Conservation (phyloP, 1,284 basidiomycete genomes). For the Fistulinella staudtii region DNA sequence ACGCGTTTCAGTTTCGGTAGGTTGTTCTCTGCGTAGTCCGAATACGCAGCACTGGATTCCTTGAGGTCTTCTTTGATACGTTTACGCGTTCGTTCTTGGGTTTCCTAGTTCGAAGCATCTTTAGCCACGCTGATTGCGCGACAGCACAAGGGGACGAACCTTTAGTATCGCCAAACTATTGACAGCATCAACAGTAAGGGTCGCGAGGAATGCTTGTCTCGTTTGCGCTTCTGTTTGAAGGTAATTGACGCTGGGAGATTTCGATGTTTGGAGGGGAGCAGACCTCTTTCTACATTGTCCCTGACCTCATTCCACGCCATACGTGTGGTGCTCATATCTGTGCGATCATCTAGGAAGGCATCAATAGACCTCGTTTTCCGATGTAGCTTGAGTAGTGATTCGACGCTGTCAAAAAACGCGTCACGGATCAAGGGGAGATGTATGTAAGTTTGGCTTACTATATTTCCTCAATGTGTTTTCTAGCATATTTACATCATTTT, state of each 20-base stretch:
- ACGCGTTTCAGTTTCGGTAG: constrained; percentile 74
- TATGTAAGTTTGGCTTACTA: constrained; percentile 55
- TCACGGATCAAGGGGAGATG: constrained; percentile 3
- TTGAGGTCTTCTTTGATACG: constrained; percentile 89
- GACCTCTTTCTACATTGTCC: constrained; percentile 79
- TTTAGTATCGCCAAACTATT: constrained; percentile 62
- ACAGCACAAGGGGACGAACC: constrained; percentile 38
- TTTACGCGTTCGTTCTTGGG: constrained; percentile 82
- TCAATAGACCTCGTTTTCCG: constrained; percentile 67
- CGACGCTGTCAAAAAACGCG: constrained; percentile 48
- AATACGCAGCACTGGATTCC: constrained; percentile 65
- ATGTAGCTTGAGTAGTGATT: constrained; percentile 67
- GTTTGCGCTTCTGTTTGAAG: constrained; percentile 67
- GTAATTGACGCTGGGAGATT: not conserved
- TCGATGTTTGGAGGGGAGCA: constrained; percentile 12
- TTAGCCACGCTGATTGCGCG: constrained; percentile 1
- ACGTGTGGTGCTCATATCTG: constrained; percentile 59
- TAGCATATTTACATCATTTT: constrained; percentile 30
- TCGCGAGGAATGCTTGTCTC: constrained; percentile 69
- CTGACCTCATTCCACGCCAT: constrained; percentile 78
- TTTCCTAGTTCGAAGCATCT: constrained; percentile 49
- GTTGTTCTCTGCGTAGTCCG: constrained; percentile 71
- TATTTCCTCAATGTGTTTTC: constrained; percentile 76
- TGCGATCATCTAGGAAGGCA: constrained; percentile 57
- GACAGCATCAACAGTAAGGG: constrained; percentile 70